Conservation (phyloP, 768 basidiomycete genomes). For the Chalciporus pseudorubinellus region DNA sequence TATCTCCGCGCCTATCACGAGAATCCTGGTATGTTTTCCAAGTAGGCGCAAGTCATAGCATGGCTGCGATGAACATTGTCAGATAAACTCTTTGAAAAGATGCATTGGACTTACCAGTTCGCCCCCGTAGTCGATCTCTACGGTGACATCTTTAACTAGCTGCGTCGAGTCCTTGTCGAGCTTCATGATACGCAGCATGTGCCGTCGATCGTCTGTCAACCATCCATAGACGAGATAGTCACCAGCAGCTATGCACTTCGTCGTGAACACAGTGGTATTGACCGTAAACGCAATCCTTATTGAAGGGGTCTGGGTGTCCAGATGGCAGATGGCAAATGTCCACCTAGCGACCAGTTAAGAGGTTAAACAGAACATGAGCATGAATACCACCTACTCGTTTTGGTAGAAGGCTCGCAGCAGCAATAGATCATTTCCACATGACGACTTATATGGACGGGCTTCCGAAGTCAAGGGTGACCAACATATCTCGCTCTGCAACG, state of each 20-base stretch:
- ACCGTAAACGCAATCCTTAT: slow-evolving; percentile 2
- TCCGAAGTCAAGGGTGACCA: not conserved
- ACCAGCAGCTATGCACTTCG: slow-evolving; percentile 7
- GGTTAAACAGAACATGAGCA: not conserved
- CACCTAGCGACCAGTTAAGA: not conserved
- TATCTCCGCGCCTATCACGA: slow-evolving; percentile 8
- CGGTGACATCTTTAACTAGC: slow-evolving; percentile 8
- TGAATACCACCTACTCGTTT: not conserved
- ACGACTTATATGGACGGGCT: slow-evolving; percentile 8
- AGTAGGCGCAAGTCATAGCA: slow-evolving; percentile 8
- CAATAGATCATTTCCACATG: slow-evolving; percentile 8
- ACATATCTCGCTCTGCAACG: slow-evolving; percentile 9
- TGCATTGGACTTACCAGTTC: no score
- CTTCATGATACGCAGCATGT: slow-evolving; percentile 8
- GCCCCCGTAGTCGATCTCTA: slow-evolving; percentile 10
- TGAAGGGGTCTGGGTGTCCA: slow-evolving; percentile 7
- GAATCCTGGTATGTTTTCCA: not conserved
- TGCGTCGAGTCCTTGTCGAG: slow-evolving; percentile 3
- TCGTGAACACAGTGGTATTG: slow-evolving; percentile 2
- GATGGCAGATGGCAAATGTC: slow-evolving; percentile 4
- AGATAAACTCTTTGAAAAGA: not conserved
- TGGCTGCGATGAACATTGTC: not conserved
- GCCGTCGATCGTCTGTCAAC: not conserved
- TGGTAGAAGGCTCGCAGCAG: slow-evolving; percentile 3
- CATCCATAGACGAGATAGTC: slow-evolving; percentile 10